Evolutionary conservation across 2,329 filamentous ascomycete species (phyloP).

Genomic region (Aspergillus chevalieri): DNA sequence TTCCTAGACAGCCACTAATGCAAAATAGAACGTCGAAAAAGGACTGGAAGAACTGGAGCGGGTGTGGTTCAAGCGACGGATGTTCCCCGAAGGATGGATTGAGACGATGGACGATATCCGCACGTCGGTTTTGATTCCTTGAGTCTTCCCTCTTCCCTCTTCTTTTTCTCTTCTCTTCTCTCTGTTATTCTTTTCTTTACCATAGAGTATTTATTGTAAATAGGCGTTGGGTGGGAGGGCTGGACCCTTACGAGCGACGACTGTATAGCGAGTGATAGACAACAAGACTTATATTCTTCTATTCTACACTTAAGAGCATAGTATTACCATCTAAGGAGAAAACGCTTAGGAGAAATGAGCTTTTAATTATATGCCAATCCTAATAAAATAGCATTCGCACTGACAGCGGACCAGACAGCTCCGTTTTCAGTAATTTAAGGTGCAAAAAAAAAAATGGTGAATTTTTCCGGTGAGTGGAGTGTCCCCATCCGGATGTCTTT

Average conservation of each 20-base stretch:
- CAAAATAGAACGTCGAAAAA: slow-evolving; percentile 23
- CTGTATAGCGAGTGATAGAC: background rate
- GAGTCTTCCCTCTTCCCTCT: background rate
- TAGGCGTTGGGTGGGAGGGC: background rate
- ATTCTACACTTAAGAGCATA: background rate
- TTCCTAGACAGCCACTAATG: background rate
- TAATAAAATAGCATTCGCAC: no score
- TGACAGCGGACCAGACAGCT: no score
- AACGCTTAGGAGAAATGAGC: no score
- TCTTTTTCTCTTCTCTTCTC: background rate
- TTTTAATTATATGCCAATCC: no score
- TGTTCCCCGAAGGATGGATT: slow-evolving; percentile 28
- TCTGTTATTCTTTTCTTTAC: background rate
- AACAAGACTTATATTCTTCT: background rate
- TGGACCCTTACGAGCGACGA: background rate
- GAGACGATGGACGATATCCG: slow-evolving; percentile 28
- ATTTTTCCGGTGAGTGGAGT: no score
- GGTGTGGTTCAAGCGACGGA: slow-evolving; percentile 27
- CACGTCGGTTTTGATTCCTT: slow-evolving; percentile 27
- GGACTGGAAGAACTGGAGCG: slow-evolving; percentile 23
- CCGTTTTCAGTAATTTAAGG: no score
- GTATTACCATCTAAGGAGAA: no score
- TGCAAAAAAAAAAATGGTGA: no score
- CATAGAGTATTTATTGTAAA: background rate
- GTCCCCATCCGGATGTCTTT: no score